These are phyloP conservation scores for Xylaria sp. DNA, from an alignment of 495 filamentous ascomycete genomes.

Conservation along the genomic window DNA sequence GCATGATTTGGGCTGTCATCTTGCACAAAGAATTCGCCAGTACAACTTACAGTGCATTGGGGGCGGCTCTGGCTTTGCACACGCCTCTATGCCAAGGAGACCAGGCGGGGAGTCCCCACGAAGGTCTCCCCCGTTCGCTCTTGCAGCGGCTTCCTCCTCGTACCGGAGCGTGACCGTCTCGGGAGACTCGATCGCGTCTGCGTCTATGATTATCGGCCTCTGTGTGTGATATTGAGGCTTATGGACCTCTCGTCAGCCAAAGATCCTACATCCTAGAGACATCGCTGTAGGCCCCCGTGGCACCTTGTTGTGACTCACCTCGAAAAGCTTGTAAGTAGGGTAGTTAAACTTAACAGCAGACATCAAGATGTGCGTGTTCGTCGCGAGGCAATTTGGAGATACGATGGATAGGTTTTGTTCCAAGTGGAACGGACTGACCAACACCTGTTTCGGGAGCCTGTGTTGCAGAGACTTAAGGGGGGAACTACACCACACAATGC, in stretches of 20 bases:
- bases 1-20: not conserved
- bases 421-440: conserved; percentile 33
- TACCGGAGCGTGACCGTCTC: conserved; percentile 57
- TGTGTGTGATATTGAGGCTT: conserved; percentile 57
- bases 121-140: conserved; percentile 55
- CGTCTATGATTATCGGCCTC: conserved; percentile 58
- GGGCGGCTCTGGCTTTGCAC: conserved; percentile 52
- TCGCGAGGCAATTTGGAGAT: conserved; percentile 26
- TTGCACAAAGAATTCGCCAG: not conserved
- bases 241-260: conserved; percentile 11
- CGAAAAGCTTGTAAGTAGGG: conserved; percentile 58
- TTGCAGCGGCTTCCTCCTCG: conserved; percentile 54
- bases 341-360: conserved; percentile 57
- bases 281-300: not conserved
- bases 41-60: conserved; percentile 55
- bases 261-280: not conserved
- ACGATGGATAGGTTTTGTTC: conserved; percentile 29
- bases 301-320: conserved; percentile 46
- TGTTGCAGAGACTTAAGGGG: conserved; percentile 36
- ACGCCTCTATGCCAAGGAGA: conserved; percentile 58
- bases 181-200: conserved; percentile 54
- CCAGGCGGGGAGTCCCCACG: conserved; percentile 56
- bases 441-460: conserved; percentile 42
- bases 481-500: not conserved
- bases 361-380: conserved; percentile 54